Base-by-base conservation (phyloP, 164 flowering plant genomes). In the Warburgia ugandensis region DNA sequence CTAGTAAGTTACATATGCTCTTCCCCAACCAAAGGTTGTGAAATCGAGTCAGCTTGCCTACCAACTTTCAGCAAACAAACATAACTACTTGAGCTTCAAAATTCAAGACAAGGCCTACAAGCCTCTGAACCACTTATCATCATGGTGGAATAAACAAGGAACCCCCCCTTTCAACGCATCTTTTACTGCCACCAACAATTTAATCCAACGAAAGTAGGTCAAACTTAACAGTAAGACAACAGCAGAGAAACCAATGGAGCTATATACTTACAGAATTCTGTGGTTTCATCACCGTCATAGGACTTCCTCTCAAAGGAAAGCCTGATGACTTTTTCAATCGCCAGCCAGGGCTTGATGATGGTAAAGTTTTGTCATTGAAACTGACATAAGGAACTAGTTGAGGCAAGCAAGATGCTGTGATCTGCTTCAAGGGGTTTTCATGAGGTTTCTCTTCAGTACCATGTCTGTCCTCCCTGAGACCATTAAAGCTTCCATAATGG, bases 301-400 rank as follows among this genome's bases (percentile, higher is more conserved):
- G 97, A 81, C 61, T 66, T 74, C 59, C 86, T 75, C 68, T 74
- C 84, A 38, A 94, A 73, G 17, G 99, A 89, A 61, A 84, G 77
- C 74, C 85, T 74, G 52, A 79, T 68, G 63, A 80, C 69, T 44
- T 83, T 62, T 45, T 67, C 48, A 78, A 50, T 41, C 59, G 73
- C 5, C 58, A 57, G 48, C 59, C 49, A 36, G 57, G 29, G 59
- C 65, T 67, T 53, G 36, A 29, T 29, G 39, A 31, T 36, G 68
- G 28, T 45, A 66, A 42, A 45, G 59, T 67, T 69, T 75, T 81
- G 56, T 91, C 96, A 64, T 78, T 91, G 62, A 83, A 88, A 59
- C 90, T 85, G 35, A 75, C 38, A 44, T 82, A 47, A 46, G 89
- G 70, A 66, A 67, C 60, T 62, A 87, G 42, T 30, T 62, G 68